These are phyloP conservation scores for Pisolithus sp. DNA, from an alignment of 768 basidiomycete species.

Conservation along the genomic window DNA sequence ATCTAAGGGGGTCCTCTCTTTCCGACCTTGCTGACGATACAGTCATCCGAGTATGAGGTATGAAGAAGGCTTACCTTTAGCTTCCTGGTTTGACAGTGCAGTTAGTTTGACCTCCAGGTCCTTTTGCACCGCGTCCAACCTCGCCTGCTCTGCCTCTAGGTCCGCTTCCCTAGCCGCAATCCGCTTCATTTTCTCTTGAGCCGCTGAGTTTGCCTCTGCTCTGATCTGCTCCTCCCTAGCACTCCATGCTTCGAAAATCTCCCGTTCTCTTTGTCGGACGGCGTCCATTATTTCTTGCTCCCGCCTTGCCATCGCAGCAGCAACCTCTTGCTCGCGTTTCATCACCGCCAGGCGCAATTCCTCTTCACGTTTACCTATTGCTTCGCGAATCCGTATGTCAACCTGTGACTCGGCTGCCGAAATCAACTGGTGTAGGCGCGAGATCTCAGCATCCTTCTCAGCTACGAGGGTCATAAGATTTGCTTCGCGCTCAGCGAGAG, in stretches of 20 bases:
- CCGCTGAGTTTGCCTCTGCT: constrained; percentile 39
- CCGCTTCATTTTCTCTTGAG: constrained; percentile 40
- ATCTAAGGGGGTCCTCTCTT: constrained; percentile 58
- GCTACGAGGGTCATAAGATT: constrained; percentile 40
- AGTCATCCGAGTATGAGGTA: not conserved
- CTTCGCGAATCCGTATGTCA: constrained; percentile 47
- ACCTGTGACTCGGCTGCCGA: constrained; percentile 34
- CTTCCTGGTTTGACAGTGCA: constrained; percentile 35
- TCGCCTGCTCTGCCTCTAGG: constrained; percentile 43
- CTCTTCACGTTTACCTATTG: constrained; percentile 57
- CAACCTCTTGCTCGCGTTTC: constrained; percentile 67
- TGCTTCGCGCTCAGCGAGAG: constrained; percentile 50
- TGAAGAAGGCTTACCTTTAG: constrained; percentile 6
- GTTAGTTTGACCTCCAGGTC: constrained; percentile 48
- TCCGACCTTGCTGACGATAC: constrained; percentile 29
- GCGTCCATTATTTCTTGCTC: constrained; percentile 71
- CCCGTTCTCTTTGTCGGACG: constrained; percentile 56
- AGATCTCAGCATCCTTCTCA: constrained; percentile 58
- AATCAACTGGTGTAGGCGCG: constrained; percentile 40
- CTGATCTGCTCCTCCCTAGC: constrained; percentile 44
- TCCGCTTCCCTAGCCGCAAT: constrained; percentile 47
- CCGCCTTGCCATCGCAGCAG: constrained; percentile 52
- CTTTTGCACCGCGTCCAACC: constrained; percentile 39
- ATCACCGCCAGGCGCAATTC: constrained; percentile 60
- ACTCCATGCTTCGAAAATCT: constrained; percentile 56